A percentile compares a stretch with the other conserved stretches of the same genome.
Evolutionary conservation across 2,329 filamentous ascomycete genomes (phyloP).

Genomic region (Cyphellophora attinorum): DNA sequence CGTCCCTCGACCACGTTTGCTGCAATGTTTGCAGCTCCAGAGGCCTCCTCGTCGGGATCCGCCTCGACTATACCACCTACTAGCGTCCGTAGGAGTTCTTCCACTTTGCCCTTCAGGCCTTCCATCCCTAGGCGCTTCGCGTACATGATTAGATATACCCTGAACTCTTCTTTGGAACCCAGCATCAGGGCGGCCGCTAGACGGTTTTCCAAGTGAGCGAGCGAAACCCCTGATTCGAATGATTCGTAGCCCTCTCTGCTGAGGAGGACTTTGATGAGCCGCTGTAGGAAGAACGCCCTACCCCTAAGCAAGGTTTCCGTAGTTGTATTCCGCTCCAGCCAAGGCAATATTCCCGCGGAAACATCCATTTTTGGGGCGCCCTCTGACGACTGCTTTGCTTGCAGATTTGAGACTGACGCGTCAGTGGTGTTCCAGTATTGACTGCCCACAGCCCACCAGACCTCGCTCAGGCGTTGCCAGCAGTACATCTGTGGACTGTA

Average conservation of each 20-base stretch:
- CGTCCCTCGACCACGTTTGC: conserved; percentile 33
- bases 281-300: conserved; percentile 79
- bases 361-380: conserved; percentile 49
- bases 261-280: conserved; percentile 80
- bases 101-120: conserved; percentile 76
- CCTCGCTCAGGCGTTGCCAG: conserved; percentile 93
- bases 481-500: conserved; percentile 78
- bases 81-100: conserved; percentile 77
- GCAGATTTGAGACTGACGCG: conserved; percentile 72
- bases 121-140: conserved; percentile 91
- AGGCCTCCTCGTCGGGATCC: conserved; percentile 38
- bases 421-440: conserved; percentile 99
- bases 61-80: conserved; percentile 55
- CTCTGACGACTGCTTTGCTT: conserved; percentile 50
- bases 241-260: conserved; percentile 84
- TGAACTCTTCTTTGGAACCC: conserved; percentile 82
- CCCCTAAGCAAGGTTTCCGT: conserved; percentile 86
- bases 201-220: conserved; percentile 90
- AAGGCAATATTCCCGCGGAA: conserved; percentile 86
- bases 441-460: conserved; percentile 95
- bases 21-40: conserved; percentile 33
- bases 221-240: conserved; percentile 82
- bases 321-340: conserved; percentile 88
- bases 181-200: conserved; percentile 81
- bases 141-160: conserved; percentile 95